Evolutionary conservation across 2,329 filamentous ascomycete genomes (phyloP).

Genomic region (Aureobasidium pullulans): DNA sequence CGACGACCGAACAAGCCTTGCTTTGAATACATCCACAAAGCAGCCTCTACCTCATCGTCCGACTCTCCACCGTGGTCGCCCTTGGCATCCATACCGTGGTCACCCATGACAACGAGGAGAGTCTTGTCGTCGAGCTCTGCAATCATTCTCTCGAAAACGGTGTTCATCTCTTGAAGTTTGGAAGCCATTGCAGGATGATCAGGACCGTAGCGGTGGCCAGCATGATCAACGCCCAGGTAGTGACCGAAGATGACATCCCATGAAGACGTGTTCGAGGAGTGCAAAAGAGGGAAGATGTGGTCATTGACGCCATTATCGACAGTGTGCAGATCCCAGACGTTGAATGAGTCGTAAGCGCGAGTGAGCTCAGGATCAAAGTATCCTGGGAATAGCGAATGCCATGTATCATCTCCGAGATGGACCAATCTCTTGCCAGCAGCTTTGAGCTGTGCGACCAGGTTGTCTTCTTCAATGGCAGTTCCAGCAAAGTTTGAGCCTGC

Average conservation of each 20-base stretch:
- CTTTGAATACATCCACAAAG: constrained; percentile 98
- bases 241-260: constrained; percentile 97
- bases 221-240: constrained; percentile 91
- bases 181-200: constrained; percentile 85
- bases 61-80: constrained; percentile 98
- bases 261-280: constrained; percentile 53
- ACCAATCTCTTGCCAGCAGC: constrained; percentile 69
- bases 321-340: constrained; percentile 95
- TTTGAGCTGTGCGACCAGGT: constrained; percentile 57
- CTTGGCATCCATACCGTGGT: constrained; percentile 96
- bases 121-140: constrained; percentile 73
- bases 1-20: constrained; percentile 75
- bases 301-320: constrained; percentile 92
- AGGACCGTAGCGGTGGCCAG: constrained; percentile 90
- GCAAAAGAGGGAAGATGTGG: constrained; percentile 78
- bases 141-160: constrained; percentile 65
- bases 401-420: constrained; percentile 96
- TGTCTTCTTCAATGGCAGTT: constrained; percentile 91
- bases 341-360: constrained; percentile 89
- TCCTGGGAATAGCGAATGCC: constrained; percentile 87
- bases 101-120: constrained; percentile 91
- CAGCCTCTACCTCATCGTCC: constrained; percentile 88
- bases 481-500: constrained; percentile 92
- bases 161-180: constrained; percentile 88
- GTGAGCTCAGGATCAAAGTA: constrained; percentile 86